phyloP scores from a whole-genome alignment of 148 eudicot species.

The Rhododendron ovatum region DNA sequence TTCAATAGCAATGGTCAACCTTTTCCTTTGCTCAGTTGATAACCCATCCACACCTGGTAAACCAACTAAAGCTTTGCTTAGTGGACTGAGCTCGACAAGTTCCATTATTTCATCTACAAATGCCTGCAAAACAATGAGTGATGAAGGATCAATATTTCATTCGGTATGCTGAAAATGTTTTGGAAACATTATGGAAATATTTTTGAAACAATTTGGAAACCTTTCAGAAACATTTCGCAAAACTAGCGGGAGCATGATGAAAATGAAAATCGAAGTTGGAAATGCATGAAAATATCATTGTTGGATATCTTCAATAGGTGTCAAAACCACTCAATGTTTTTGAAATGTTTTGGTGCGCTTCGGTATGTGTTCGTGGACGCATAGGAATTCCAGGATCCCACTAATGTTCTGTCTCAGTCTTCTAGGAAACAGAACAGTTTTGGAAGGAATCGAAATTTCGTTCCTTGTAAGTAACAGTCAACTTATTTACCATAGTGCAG shows the following conservation, averaged over 20 bases:
- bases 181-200: not conserved
- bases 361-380: not conserved
- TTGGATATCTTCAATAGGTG: not conserved
- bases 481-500: not conserved
- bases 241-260: not conserved
- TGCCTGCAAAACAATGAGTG: slow-evolving; percentile 39
- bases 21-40: slow-evolving; percentile 90
- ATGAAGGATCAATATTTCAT: not conserved
- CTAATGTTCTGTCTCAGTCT: not conserved
- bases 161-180: not conserved
- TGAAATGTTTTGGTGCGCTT: not conserved
- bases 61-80: slow-evolving; percentile 76
- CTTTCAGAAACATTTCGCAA: not conserved
- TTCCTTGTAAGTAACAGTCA: not conserved
- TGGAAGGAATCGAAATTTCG: not conserved
- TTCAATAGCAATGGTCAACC: slow-evolving; percentile 94
- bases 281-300: not conserved
- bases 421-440: not conserved
- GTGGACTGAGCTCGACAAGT: slow-evolving; percentile 82
- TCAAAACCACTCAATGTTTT: not conserved
- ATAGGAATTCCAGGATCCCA: not conserved
- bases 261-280: not conserved
- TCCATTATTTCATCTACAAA: slow-evolving; percentile 93
- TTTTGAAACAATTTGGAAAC: not conserved
- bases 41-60: slow-evolving; percentile 88